phyloP scores from a whole-genome alignment of 176 grass and related monocot species.

The Neostapfia colusana region DNA sequence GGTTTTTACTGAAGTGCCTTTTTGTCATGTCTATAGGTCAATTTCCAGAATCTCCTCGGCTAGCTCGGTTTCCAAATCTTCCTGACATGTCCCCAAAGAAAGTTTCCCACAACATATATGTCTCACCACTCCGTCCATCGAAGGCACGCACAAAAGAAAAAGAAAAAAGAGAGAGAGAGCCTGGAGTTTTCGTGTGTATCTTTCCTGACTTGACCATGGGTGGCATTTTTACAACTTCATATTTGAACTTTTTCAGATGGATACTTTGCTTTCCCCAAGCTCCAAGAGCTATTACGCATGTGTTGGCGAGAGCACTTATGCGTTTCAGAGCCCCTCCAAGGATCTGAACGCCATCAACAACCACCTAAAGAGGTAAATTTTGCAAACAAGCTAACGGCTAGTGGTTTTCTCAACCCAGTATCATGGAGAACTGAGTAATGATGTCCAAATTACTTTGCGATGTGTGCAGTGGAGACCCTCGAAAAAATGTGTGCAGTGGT shows the following conservation, averaged over 20 bases:
- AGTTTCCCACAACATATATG: constrained; percentile 95
- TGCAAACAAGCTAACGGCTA: not conserved
- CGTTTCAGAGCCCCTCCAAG: constrained; percentile 95
- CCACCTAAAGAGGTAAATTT: constrained; percentile 73
- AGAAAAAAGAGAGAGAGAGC: no score
- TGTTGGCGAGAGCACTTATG: constrained; percentile 95
- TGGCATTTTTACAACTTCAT: not conserved
- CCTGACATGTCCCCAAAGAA: constrained; percentile 99
- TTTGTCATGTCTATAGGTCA: constrained; percentile 44
- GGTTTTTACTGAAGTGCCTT: constrained; percentile 28
- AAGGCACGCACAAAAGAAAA: constrained; percentile 55
- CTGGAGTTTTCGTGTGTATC: not conserved
- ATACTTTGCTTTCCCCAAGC: constrained; percentile 89
- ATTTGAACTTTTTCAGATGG: constrained; percentile 62
- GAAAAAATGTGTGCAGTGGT: constrained; percentile 42
- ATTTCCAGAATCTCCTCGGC: constrained; percentile 84
- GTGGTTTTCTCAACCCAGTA: not conserved
- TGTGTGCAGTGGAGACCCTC: constrained; percentile 46
- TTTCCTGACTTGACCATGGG: not conserved
- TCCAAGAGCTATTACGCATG: constrained; percentile 98
- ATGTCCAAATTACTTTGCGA: not conserved
- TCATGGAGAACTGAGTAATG: not conserved
- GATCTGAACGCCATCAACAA: constrained; percentile 90
- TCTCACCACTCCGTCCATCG: constrained; percentile 80
- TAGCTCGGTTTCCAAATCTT: constrained; percentile 90